A percentile compares a stretch with the other conserved stretches of the same genome.
phyloP scores from a whole-genome alignment of 352 stramenopile species.

The Pythium oligandrum region DNA sequence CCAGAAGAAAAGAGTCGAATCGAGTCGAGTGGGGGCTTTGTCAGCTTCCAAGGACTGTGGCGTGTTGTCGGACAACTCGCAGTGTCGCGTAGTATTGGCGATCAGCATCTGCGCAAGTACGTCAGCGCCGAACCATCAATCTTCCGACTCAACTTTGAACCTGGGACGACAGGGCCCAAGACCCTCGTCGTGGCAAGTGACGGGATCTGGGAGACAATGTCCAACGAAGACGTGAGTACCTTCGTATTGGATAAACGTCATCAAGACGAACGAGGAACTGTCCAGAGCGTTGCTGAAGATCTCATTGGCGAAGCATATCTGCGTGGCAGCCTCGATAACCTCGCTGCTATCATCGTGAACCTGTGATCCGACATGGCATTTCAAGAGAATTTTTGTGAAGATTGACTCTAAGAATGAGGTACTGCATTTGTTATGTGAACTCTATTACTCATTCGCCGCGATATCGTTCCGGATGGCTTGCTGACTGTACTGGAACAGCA shows the following conservation, averaged over 20 bases:
- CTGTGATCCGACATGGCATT: neutral
- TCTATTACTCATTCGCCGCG: constrained; percentile 14
- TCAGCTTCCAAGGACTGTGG: constrained; percentile 65
- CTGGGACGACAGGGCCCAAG: neutral
- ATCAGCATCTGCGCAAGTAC: constrained; percentile 78
- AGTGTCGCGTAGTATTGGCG: constrained; percentile 90
- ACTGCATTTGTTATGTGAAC: neutral
- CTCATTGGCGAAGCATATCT: constrained; percentile 92
- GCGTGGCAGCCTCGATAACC: constrained; percentile 93
- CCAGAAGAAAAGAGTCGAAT: constrained; percentile 47
- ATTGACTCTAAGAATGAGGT: neutral
- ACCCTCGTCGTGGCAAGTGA: constrained; percentile 64
- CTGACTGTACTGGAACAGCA: constrained; percentile 82
- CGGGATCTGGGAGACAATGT: constrained; percentile 72
- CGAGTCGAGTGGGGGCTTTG: constrained; percentile 72
- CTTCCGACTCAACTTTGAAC: constrained; percentile 24
- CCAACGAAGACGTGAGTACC: constrained; percentile 35
- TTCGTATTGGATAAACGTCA: constrained; percentile 37
- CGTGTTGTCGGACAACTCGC: constrained; percentile 89
- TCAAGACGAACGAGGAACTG: neutral
- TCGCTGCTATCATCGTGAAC: constrained; percentile 72
- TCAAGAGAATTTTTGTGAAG: too few species aligned
- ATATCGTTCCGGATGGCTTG: constrained; percentile 61
- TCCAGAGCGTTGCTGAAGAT: constrained; percentile 46
- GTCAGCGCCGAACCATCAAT: constrained; percentile 84